Evolutionary conservation across 2,329 filamentous ascomycete species (phyloP).

Genomic region (Teratosphaeria destructans): DNA sequence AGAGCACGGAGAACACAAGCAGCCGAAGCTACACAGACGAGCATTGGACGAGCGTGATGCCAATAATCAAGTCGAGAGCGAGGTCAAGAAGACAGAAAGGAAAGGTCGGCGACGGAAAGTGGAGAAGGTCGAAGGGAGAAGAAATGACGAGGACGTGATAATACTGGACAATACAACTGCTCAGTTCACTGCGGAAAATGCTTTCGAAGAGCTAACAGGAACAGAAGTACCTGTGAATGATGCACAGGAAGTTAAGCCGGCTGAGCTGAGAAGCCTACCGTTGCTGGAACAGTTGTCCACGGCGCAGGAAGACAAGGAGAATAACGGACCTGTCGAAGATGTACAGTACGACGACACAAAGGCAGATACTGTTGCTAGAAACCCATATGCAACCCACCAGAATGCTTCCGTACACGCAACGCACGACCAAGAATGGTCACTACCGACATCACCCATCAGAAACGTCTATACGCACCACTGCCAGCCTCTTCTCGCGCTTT

Average conservation of each 20-base stretch:
- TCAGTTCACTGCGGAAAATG: background rate
- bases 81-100: background rate
- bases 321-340: background rate
- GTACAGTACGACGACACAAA: background rate
- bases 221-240: background rate
- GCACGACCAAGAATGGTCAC: background rate
- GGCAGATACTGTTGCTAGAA: background rate
- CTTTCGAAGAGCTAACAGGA: background rate
- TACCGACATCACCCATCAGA: background rate
- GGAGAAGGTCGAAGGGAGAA: background rate
- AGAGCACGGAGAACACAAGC: background rate
- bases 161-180: background rate
- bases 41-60: background rate
- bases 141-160: background rate
- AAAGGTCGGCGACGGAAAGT: background rate
- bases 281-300: background rate
- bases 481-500: conserved; percentile 17
- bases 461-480: conserved; percentile 18
- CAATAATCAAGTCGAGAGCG: background rate
- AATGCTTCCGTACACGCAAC: background rate
- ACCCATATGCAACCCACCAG: background rate
- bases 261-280: background rate
- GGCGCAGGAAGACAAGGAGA: background rate
- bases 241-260: background rate
- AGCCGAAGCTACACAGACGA: background rate